phyloP scores from a whole-genome alignment of 2,329 filamentous ascomycete genomes.

The Pseudogymnoascus sp. region DNA sequence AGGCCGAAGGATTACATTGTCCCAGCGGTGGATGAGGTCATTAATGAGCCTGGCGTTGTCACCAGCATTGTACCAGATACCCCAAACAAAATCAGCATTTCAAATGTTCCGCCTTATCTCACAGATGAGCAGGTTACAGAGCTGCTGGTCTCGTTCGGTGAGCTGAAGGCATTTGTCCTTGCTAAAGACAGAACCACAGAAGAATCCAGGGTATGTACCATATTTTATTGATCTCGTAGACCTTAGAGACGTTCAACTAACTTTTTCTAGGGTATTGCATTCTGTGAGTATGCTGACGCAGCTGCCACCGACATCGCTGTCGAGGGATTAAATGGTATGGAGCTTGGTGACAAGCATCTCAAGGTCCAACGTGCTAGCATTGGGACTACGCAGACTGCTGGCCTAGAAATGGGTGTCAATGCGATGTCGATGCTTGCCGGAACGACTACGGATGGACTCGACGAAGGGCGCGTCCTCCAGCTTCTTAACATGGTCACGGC shows the following conservation, averaged over 20 bases:
- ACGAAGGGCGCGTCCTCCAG: constrained; percentile 78
- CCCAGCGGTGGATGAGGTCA: constrained; percentile 66
- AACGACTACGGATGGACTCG: constrained; percentile 69
- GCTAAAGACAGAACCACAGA: constrained; percentile 81
- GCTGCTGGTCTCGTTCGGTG: constrained; percentile 81
- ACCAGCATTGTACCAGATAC: constrained; percentile 81
- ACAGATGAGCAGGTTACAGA: constrained; percentile 88
- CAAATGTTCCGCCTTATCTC: constrained; percentile 81
- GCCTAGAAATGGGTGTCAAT: constrained; percentile 90
- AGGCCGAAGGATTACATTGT: constrained; percentile 97
- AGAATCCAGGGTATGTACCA: constrained; percentile 66
- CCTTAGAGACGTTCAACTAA: constrained; percentile 24
- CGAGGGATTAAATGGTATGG: constrained; percentile 86
- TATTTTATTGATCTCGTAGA: constrained; percentile 2
- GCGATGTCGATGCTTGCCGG: constrained; percentile 97
- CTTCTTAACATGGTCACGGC: constrained; percentile 97
- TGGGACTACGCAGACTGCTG: constrained; percentile 84
- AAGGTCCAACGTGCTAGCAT: constrained; percentile 86
- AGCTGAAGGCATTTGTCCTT: constrained; percentile 83
- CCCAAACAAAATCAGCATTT: constrained; percentile 88
- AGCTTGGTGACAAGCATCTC: constrained; percentile 76
- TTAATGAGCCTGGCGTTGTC: constrained; percentile 67
- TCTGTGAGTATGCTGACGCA: constrained; percentile 86
- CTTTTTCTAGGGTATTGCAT: constrained; percentile 69
- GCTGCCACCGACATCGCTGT: constrained; percentile 73